Conservation (phyloP, 2,329 filamentous ascomycete species). For the Pseudocercospora crystallina region DNA sequence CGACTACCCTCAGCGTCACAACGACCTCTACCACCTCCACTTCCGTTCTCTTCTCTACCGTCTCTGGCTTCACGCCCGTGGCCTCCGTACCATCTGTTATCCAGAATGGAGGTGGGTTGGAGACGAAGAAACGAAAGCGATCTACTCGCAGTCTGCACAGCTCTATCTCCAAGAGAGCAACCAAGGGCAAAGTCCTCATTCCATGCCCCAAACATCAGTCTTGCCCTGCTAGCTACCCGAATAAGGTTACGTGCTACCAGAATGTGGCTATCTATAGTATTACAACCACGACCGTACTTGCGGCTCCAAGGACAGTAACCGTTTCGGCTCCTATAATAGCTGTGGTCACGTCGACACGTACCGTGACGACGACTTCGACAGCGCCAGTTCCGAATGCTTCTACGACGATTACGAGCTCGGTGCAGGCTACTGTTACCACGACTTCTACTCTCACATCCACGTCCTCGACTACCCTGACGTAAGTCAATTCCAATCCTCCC, state of each 20-base stretch:
- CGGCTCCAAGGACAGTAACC: not conserved
- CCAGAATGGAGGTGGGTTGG: not conserved
- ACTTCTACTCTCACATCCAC: slow-evolving; percentile 35
- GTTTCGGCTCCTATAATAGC: not conserved
- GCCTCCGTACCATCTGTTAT: slow-evolving; percentile 1
- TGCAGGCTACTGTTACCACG: slow-evolving; percentile 40
- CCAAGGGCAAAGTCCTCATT: not conserved
- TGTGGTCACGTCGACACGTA: not conserved
- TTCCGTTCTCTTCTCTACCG: not conserved
- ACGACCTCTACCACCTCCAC: not conserved
- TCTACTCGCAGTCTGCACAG: not conserved
- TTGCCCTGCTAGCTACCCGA: not conserved
- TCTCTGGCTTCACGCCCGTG: slow-evolving; percentile 1
- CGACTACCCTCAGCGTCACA: not conserved
- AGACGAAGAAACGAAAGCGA: not conserved
- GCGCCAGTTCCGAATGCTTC: no score
- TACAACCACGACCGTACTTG: not conserved
- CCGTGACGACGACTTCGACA: not conserved
- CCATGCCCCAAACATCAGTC: no score
- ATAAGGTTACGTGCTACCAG: not conserved
- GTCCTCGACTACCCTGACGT: slow-evolving; percentile 23
- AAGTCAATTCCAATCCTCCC: no score
- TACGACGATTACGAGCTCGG: not conserved
- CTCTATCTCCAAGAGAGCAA: not conserved
- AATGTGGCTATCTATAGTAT: not conserved